Evolutionary conservation across 305 asterid species (phyloP), one percentile per base, ranked within the genome.

Genomic region (Ilex paraguariensis): DNA sequence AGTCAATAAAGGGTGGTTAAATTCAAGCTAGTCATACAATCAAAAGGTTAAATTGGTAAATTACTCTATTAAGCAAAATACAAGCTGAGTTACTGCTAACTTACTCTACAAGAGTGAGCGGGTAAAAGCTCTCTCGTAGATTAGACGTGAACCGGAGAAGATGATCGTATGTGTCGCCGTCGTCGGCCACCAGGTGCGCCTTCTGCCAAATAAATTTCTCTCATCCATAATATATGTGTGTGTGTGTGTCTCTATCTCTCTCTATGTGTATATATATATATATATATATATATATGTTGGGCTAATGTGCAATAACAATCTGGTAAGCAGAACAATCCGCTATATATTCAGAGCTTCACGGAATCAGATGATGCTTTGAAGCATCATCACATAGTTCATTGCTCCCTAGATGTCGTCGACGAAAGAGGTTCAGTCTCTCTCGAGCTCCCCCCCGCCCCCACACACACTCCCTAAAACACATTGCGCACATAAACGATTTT

Each of bases 141-240:
- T 21, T 21, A 14, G 13, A 50, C 6, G 16, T 10, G 16, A 50
- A 9, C 54, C 31, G 32, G 54, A 59, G 60, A 73, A 64, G 63
- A 87, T 89, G 98, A 89, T 89, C 78, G 96, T 92, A 72, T 89
- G 97, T 78, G 82, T 84, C 70, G 97, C 97, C 79, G 98, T 93
- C 85, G 97, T 93, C 60, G 98, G 98, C 80, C 97, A 93, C 86
- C 95, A 93, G 96, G 97, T 93, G 55, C 75, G n/a, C 64, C 74
- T 50, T 36, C 42, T 2, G 1, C 28, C 28, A 21, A 21, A 21
- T 21, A 21, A 21, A 21, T 21, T 1, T 21, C 28, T 21, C 28
- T 21, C 28, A 21, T 21, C 28, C 28, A 21, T 21, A 21, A 1
- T 21, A n/a, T n/a, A n/a, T n/a, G n/a, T n/a, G 2, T 1, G 28